Evolutionary conservation across 2,329 filamentous ascomycete genomes (phyloP).

Genomic region (Cladosporium sp.): DNA sequence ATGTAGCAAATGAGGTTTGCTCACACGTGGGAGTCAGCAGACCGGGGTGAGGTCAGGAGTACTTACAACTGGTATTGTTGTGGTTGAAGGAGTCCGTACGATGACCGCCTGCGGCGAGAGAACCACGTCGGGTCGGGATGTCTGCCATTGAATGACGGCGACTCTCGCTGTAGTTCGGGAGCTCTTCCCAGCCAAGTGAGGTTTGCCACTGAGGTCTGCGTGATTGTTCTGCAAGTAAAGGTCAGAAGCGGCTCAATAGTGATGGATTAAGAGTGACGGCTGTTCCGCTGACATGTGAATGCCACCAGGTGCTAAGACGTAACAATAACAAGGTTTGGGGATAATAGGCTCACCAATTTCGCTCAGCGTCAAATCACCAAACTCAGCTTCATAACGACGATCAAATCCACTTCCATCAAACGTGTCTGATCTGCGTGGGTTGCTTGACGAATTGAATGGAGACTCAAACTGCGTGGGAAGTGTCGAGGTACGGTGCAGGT

Average conservation of each 20-base stretch:
- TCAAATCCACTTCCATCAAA: constrained; percentile 14
- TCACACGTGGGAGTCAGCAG: constrained; percentile 9
- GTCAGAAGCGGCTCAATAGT: not conserved
- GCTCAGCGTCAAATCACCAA: constrained; percentile 33
- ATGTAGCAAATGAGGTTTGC: constrained; percentile 22
- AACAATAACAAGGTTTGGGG: not conserved
- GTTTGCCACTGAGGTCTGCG: constrained; percentile 63
- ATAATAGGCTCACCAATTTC: constrained; percentile 19
- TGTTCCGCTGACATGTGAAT: not conserved
- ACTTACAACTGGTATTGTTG: constrained; percentile 4
- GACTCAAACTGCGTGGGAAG: constrained; percentile 26
- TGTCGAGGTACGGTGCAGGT: constrained; percentile 34
- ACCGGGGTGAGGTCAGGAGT: not conserved
- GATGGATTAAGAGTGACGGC: not conserved
- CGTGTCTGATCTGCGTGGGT: constrained; percentile 7
- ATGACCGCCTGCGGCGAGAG: constrained; percentile 26
- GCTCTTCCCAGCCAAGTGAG: constrained; percentile 64
- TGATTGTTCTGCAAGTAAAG: constrained; percentile 17
- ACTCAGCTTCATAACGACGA: constrained; percentile 30
- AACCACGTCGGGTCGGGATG: constrained; percentile 40
- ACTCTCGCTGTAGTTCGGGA: constrained; percentile 68
- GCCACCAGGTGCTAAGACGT: not conserved
- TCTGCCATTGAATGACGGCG: constrained; percentile 75
- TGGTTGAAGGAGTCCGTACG: not conserved
- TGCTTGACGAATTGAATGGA: constrained; percentile 4